Percentiles rank a stretch among this genome's conserved stretches.
Evolutionary conservation across 1,284 basidiomycete species (phyloP).

Genomic region (Ganoderma leucocontextum): DNA sequence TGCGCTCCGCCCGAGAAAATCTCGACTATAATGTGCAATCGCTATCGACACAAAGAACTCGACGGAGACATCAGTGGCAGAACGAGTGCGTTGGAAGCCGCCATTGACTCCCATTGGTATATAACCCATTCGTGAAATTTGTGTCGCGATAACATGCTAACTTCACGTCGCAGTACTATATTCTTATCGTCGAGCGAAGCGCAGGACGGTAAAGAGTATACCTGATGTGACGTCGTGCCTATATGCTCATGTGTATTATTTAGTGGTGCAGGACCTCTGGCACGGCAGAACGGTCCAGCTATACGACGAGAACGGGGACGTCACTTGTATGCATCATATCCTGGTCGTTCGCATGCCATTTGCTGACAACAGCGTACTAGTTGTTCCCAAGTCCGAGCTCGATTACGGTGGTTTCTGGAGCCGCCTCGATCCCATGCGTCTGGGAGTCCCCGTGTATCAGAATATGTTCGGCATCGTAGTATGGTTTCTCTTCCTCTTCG

Average conservation of each 20-base stretch:
- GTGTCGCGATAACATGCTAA: neutral
- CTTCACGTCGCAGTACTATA: constrained; percentile 60
- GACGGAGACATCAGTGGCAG: constrained; percentile 84
- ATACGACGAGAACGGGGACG: constrained; percentile 73
- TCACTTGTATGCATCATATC: constrained; percentile 64
- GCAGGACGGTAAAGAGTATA: constrained; percentile 68
- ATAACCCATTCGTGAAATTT: constrained; percentile 28
- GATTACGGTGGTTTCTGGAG: constrained; percentile 67
- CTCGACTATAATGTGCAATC: constrained; percentile 76
- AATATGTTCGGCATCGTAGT: constrained; percentile 79
- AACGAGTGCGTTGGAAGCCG: constrained; percentile 80
- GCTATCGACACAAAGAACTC: constrained; percentile 75
- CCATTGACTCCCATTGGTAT: constrained; percentile 86
- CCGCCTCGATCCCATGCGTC: constrained; percentile 80
- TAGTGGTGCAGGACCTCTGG: constrained; percentile 82
- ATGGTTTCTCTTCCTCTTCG: constrained; percentile 87
- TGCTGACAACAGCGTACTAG: constrained; percentile 45
- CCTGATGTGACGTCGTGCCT: neutral
- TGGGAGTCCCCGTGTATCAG: constrained; percentile 89
- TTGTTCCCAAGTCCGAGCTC: constrained; percentile 64
- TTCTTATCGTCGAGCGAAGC: constrained; percentile 91
- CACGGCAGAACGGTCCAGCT: constrained; percentile 82
- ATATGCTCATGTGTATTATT: constrained; percentile 3
- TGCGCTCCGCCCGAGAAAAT: constrained; percentile 68
- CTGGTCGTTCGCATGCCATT: neutral